A percentile compares a stretch with the other conserved stretches of the same genome.
phyloP scores from a whole-genome alignment of 2,329 filamentous ascomycete species.

The Fusarium nurragi region DNA sequence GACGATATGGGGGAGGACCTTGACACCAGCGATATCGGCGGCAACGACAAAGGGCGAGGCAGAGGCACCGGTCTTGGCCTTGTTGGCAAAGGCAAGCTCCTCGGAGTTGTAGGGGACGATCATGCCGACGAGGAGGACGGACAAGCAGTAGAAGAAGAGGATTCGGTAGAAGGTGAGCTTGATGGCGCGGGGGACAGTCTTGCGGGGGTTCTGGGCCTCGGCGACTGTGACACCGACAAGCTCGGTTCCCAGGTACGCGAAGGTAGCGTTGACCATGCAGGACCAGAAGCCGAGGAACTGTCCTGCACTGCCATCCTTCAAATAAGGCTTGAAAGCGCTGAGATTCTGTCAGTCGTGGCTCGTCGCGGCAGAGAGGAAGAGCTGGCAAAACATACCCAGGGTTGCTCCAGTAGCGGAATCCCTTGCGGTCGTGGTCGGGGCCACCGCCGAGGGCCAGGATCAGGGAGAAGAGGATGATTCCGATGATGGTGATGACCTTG shows the following conservation, averaged over 20 bases:
- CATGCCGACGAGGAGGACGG: slow-evolving; percentile 79
- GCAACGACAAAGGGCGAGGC: slow-evolving; percentile 80
- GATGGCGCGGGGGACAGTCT: slow-evolving; percentile 80
- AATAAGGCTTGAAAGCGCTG: slow-evolving; percentile 51
- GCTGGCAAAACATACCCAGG: slow-evolving; percentile 54
- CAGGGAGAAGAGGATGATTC: slow-evolving; percentile 71
- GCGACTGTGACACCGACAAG: slow-evolving; percentile 81
- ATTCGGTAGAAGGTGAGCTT: slow-evolving; percentile 85
- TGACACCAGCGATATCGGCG: slow-evolving; percentile 70
- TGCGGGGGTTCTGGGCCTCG: slow-evolving; percentile 81
- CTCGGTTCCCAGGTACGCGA: slow-evolving; percentile 81
- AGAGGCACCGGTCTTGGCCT: slow-evolving; percentile 49
- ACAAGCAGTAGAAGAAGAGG: slow-evolving; percentile 80
- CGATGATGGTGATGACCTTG: slow-evolving; percentile 74
- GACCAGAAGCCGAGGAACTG: slow-evolving; percentile 73
- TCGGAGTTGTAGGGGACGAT: slow-evolving; percentile 75
- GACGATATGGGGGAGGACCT: slow-evolving; percentile 70
- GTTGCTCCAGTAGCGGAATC: slow-evolving; percentile 72
- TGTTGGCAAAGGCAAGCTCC: slow-evolving; percentile 67
- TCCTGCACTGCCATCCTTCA: slow-evolving; percentile 50
- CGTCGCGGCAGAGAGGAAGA: background rate
- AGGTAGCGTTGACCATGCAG: slow-evolving; percentile 78
- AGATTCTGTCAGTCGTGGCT: background rate
- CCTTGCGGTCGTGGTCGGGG: slow-evolving; percentile 67
- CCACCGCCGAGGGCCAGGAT: slow-evolving; percentile 73